Conservation (phyloP, 306 rosid genomes). For the Malus orientalis region DNA sequence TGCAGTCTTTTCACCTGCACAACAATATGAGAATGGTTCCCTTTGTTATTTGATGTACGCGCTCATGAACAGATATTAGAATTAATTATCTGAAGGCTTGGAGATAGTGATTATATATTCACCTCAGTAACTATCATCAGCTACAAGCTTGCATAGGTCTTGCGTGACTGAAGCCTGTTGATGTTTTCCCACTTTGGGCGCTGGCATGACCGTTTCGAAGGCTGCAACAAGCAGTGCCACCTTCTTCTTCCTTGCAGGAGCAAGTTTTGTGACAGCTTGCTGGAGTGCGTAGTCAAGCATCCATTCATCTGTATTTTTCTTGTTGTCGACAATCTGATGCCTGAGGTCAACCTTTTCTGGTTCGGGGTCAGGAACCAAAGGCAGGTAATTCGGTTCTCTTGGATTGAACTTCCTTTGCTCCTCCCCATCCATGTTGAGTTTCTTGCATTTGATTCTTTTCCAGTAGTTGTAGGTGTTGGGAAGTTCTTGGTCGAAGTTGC, state of each 20-base stretch:
- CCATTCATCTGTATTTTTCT: slow-evolving; percentile 80
- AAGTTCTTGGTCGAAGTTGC: slow-evolving; percentile 18
- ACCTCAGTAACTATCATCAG: slow-evolving; percentile 36
- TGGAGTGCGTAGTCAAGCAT: slow-evolving; percentile 83
- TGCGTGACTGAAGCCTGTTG: slow-evolving; percentile 33
- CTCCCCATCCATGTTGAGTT: slow-evolving; percentile 34
- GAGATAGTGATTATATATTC: background rate
- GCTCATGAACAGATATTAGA: background rate
- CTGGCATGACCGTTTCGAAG: slow-evolving; percentile 68
- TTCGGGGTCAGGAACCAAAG: slow-evolving; percentile 52
- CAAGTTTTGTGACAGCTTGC: slow-evolving; percentile 64
- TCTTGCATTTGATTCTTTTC: slow-evolving; percentile 34
- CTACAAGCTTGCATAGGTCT: slow-evolving; percentile 75
- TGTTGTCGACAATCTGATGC: slow-evolving; percentile 77
- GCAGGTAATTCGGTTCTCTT: slow-evolving; percentile 67
- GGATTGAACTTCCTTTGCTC: slow-evolving; percentile 58
- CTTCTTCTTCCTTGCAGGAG: slow-evolving; percentile 89
- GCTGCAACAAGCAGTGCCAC: slow-evolving; percentile 95
- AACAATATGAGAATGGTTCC: background rate
- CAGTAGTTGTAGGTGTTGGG: slow-evolving; percentile 13
- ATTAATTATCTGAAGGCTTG: background rate
- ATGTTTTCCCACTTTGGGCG: slow-evolving; percentile 42
- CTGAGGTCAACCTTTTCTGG: slow-evolving; percentile 68
- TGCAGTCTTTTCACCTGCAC: background rate
- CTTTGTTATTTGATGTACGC: background rate